These are phyloP conservation scores for Allium sativum DNA, from an alignment of 106 monocot species.

Conservation along the genomic window DNA sequence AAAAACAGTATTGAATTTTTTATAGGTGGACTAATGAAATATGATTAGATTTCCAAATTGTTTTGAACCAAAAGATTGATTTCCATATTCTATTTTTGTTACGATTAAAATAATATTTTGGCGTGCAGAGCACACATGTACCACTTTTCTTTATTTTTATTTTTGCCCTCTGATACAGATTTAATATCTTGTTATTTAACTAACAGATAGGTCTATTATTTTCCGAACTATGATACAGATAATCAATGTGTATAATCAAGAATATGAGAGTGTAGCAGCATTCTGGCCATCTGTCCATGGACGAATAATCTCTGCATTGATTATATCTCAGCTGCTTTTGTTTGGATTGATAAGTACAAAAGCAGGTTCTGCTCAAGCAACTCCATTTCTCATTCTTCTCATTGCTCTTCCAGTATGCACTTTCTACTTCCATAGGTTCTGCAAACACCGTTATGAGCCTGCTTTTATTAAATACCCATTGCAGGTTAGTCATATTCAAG, in stretches of 20 bases:
- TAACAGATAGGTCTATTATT: too few species aligned
- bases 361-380: slow-evolving; percentile 35
- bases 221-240: slow-evolving; percentile 21
- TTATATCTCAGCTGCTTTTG: slow-evolving; percentile 61
- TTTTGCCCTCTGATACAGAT: too few species aligned
- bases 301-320: slow-evolving; percentile 39
- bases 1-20: too few species aligned
- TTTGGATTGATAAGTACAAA: slow-evolving; percentile 62
- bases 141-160: too few species aligned
- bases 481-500: slow-evolving; percentile 28
- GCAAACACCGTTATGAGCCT: slow-evolving; percentile 60
- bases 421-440: slow-evolving; percentile 51
- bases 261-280: slow-evolving; percentile 69
- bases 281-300: slow-evolving; percentile 77
- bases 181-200: too few species aligned
- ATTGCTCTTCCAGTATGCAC: slow-evolving; percentile 68
- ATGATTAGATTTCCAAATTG: too few species aligned
- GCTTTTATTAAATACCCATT: slow-evolving; percentile 59
- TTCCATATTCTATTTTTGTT: too few species aligned
- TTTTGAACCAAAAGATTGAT: too few species aligned
- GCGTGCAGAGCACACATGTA: too few species aligned
- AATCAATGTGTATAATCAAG: slow-evolving; percentile 78
- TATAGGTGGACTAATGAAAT: too few species aligned
- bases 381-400: slow-evolving; percentile 54
- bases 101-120: too few species aligned